Base-by-base conservation (phyloP, 495 filamentous ascomycete species). In the Aspergillus nidulans region DNA sequence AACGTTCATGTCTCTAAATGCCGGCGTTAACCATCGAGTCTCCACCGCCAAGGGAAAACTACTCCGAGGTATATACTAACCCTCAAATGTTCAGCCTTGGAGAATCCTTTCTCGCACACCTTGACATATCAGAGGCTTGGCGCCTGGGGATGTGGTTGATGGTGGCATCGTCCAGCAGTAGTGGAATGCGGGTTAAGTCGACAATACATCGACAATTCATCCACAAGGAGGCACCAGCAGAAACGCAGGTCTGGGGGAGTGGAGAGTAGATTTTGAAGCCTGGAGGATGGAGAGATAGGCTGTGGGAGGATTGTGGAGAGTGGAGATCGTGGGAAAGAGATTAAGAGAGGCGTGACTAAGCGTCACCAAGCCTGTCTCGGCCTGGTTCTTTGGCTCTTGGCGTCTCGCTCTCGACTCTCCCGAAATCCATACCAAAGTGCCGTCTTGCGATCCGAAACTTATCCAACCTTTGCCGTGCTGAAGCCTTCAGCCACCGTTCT, bases 1-100 rank as follows among this genome's bases (percentile, higher is more conserved):
- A 75, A 24, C 72, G 73, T 58, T 77, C 73, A 63, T 77, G 74
- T 68, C 74, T 76, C 73, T 77, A 61, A 60, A 39, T 46, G 38
- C 42, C n/a, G 38, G 38, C 5, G 39, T 70, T 64, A 70, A 64
- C 52, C 28, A 47, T 20, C 23, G 34, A 44, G 59, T 54, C 54
- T 59, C 57, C 63, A 65, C 63, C 43, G 42, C 43, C 7, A 43
- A 39, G 44, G 20, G 28, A 49, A 23, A 18, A 36, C 41, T 34
- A 42, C n/a, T 18, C 23, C 16, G 49, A 42, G 18, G 45, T 41
- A 13, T 9, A 51, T 20, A 52, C 49, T 60, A 49, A 77, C 74
- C 63, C 72, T 67, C 19, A 77, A 55, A 66, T 77, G 74, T 55
- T 77, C 74, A 13, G 70, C 71, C 43, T 77, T 77, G 20, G 70